These are phyloP conservation scores for Carex kokanica DNA, from an alignment of 176 grass and related monocot species.

Conservation along the genomic window DNA sequence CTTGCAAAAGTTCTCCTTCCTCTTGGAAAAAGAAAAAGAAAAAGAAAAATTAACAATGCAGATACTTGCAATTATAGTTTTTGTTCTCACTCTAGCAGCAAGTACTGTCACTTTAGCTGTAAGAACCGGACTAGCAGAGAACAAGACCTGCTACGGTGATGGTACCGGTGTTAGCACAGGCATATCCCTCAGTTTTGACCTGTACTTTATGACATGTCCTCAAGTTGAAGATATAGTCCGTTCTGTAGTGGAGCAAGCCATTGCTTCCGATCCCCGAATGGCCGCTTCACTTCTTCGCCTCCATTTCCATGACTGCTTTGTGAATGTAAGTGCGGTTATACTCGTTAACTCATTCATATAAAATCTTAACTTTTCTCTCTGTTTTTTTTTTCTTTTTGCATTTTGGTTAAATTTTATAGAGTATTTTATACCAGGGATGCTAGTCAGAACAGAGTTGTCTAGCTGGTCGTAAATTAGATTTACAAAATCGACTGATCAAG, in stretches of 20 bases:
- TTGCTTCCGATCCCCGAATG: slow-evolving; percentile 65
- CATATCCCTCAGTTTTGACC: slow-evolving; percentile 32
- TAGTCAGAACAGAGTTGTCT: background rate
- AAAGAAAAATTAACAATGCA: background rate
- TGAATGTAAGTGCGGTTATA: slow-evolving; percentile 28
- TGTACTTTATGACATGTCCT: slow-evolving; percentile 47
- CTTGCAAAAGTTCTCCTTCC: background rate
- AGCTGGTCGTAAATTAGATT: background rate
- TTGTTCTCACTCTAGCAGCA: background rate
- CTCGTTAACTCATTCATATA: background rate
- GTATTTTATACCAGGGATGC: background rate
- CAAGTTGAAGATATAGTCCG: slow-evolving; percentile 65
- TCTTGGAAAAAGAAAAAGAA: background rate
- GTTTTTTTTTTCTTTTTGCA: background rate
- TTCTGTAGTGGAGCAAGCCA: slow-evolving; percentile 47
- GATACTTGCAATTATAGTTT: slow-evolving; percentile 1
- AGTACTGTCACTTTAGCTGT: background rate
- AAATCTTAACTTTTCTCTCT: no score
- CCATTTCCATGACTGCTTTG: slow-evolving; percentile 61
- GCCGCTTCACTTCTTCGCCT: slow-evolving; percentile 82
- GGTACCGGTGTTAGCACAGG: slow-evolving; percentile 6
- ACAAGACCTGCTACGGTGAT: slow-evolving; percentile 45
- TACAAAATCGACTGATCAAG: background rate
- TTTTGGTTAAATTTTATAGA: background rate
- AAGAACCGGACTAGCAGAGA: background rate